These are phyloP conservation scores for Epichloe coenophiala DNA, from an alignment of 2,329 filamentous ascomycete genomes.

Conservation along the genomic window DNA sequence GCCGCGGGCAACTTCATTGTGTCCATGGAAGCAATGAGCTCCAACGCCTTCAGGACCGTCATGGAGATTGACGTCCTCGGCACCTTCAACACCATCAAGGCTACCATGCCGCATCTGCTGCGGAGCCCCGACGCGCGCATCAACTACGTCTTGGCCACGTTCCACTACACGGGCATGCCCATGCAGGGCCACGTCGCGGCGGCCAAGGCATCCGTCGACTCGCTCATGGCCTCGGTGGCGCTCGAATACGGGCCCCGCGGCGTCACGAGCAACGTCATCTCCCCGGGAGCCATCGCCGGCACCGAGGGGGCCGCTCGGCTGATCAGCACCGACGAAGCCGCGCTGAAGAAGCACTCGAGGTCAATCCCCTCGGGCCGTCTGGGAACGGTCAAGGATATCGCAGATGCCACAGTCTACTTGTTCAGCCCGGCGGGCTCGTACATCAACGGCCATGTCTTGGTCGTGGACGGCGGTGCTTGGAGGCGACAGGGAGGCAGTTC, in stretches of 20 bases:
- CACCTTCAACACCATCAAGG: conserved; percentile 90
- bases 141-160: conserved; percentile 77
- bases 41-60: conserved; percentile 88
- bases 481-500: conserved; percentile 32
- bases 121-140: conserved; percentile 69
- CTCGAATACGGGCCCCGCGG: conserved; percentile 86
- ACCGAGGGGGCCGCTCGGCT: conserved; percentile 70
- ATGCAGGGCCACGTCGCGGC: conserved; percentile 83
- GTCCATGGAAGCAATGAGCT: conserved; percentile 64
- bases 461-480: conserved; percentile 55
- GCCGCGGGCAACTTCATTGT: conserved; percentile 94
- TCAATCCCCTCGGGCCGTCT: conserved; percentile 60
- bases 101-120: conserved; percentile 69
- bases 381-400: conserved; percentile 75
- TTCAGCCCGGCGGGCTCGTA: conserved; percentile 79
- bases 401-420: conserved; percentile 80
- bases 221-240: conserved; percentile 63
- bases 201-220: conserved; percentile 84
- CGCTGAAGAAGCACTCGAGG: conserved; percentile 21
- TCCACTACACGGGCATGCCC: conserved; percentile 79
- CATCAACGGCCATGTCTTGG: conserved; percentile 69
- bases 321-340: conserved; percentile 24
- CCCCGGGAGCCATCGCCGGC: conserved; percentile 76
- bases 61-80: conserved; percentile 94
- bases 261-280: conserved; percentile 76